Percentiles rank a stretch among this genome's conserved stretches.
Conservation (phyloP, 2,329 filamentous ascomycete species). For the Laburnicola sp. region DNA sequence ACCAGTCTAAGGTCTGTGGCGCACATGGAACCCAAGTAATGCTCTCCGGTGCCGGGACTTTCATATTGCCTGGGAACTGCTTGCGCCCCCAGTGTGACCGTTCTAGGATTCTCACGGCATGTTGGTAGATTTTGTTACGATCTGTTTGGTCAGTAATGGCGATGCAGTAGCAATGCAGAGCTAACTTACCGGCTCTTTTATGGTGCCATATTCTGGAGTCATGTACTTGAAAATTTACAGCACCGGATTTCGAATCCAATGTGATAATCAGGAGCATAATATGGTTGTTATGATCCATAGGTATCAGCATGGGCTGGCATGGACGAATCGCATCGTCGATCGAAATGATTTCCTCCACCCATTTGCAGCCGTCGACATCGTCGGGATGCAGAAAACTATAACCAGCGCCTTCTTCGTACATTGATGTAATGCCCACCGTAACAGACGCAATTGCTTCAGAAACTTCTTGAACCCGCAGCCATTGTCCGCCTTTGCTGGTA, state of each 20-base stretch:
- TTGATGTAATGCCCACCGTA: conserved; percentile 12
- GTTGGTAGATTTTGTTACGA: not conserved
- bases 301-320: conserved; percentile 16
- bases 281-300: conserved; percentile 1
- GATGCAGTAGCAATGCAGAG: not conserved
- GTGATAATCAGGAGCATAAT: conserved; percentile 18
- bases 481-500: not conserved
- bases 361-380: not conserved
- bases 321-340: conserved; percentile 7
- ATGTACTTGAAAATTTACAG: conserved; percentile 9
- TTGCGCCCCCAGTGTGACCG: not conserved
- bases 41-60: too few species aligned
- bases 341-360: not conserved
- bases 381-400: conserved; percentile 7
- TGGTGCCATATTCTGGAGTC: conserved; percentile 13
- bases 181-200: not conserved
- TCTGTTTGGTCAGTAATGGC: not conserved
- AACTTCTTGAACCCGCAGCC: conserved; percentile 5
- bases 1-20: conserved; percentile 4
- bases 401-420: conserved; percentile 5
- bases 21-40: conserved; percentile 9
- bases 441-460: conserved; percentile 14
- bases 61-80: not conserved
- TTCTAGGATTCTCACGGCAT: not conserved
- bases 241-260: conserved; percentile 5